Evolutionary conservation across 495 filamentous ascomycete species (phyloP), one percentile per base, ranked within the genome.

Genomic region (Aspergillus campestris): DNA sequence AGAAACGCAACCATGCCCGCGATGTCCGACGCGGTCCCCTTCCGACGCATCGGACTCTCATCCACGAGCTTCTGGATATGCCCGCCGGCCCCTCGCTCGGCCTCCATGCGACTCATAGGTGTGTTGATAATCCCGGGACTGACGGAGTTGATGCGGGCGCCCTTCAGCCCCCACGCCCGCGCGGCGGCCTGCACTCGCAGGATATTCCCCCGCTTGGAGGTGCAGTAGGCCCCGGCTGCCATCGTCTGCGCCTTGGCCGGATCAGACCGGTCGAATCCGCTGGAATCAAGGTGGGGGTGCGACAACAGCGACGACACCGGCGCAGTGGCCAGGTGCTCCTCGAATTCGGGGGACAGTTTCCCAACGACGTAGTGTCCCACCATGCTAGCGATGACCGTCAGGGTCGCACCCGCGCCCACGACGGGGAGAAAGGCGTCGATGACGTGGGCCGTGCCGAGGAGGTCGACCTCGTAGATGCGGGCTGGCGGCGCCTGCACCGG

Each of bases 51-150:
- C 10, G 38, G 14, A 13, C 31, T 32, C 0, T 7, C n/a, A 37
- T 75, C 67, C 48, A 87, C 81, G 30, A 86, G 67, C 30, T 72
- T 70, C 34, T 32, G 8, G 6, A 43, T 43, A 3, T 39, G 3
- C 7, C 29, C 49, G 77, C 74, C 14, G 82, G 31, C 7, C 6
- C 38, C n/a, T 4, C 45, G 32, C 9, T 40, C 31, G 9, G 46
- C 11, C 24, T 49, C 52, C 32, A 37, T 35, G 10, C 41, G 40
- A 14, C 35, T 81, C 83, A 89, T 86, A 28, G 72, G 71, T 11
- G 86, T 89, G 31, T 84, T 74, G 48, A 91, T 89, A 51, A 89
- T 87, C 8, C 87, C 87, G 0, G 87, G 87, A 12, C 83, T 88
- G 45, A 91, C 75, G 5, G 86, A 86, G 63, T 90, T 91, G 35